phyloP scores from a whole-genome alignment of 2,329 filamentous ascomycete species.

The Alternaria viburni region DNA sequence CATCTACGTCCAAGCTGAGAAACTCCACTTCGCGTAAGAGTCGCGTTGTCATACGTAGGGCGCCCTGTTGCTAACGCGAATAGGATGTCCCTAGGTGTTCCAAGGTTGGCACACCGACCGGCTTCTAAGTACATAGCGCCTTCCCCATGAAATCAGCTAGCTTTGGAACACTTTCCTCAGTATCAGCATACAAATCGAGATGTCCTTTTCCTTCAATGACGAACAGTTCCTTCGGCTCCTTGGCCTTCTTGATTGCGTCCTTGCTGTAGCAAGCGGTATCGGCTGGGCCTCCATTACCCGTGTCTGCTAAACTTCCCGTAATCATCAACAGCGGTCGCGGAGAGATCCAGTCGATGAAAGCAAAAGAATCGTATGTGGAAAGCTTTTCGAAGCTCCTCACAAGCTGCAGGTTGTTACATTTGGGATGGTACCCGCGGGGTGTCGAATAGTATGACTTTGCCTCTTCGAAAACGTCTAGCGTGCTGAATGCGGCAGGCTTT shows the following conservation, averaged over 20 bases:
- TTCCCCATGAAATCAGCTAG: neutral
- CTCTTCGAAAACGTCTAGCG: neutral
- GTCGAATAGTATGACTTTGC: neutral
- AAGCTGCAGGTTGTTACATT: neutral
- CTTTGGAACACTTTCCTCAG: conserved; percentile 1
- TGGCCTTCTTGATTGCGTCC: conserved; percentile 22
- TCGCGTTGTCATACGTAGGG: neutral
- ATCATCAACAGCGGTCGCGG: conserved; percentile 38
- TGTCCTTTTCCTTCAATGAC: conserved; percentile 28
- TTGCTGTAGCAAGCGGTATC: conserved; percentile 19
- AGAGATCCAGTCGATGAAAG: conserved; percentile 25
- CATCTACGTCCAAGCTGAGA: neutral
- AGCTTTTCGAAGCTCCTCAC: conserved; percentile 3
- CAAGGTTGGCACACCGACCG: neutral
- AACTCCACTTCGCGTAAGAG: neutral
- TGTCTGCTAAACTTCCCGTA: conserved; percentile 27
- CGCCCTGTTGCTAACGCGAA: conserved; percentile 3
- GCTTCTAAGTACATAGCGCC: neutral
- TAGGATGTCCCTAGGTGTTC: neutral
- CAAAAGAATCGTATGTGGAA: conserved; percentile 23
- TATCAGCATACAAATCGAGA: conserved; percentile 33
- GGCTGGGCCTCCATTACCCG: conserved; percentile 8
- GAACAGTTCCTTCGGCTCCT: conserved; percentile 37
- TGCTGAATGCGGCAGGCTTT: neutral
- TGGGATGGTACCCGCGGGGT: neutral